Base-by-base conservation (phyloP, 139 green algal genomes). In the Coelastrella sp. region DNA sequence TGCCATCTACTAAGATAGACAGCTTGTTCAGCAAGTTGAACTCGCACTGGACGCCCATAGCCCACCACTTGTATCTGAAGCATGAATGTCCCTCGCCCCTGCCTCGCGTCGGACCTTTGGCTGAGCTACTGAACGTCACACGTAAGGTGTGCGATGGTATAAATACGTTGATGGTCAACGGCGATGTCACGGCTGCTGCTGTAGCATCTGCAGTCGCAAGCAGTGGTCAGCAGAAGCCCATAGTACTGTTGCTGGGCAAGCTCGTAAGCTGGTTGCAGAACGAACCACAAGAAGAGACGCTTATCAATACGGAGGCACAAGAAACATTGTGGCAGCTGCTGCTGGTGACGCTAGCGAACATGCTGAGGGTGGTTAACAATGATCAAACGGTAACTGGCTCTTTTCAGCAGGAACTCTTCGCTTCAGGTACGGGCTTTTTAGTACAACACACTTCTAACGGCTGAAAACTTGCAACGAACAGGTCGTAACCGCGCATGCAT, bases 291-390 rank as follows among this genome's bases (percentile, higher is more conserved):
- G 84, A 88, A 57, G 35, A 88, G 68, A 49, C 70, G 35, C 84
- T 88, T 49, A 66, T 88, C 27, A 81, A 81, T 68, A 78, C 65
- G 8, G 84, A 88, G 7, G 10, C 11, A 17, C n/a, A 49, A 9
- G 49, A 80, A 49, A 81, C 84, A 7, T 49, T 88, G 49, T 88
- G 84, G 84, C 84, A 88, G 68, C 49, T 88, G 84, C 68, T 88
- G 84, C 49, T 88, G 7, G 49, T 80, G 20, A 88, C 84, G 4
- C 68, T 88, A 19, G 84, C 84, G 0, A 80, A 81, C 49, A 56
- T 88, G 68, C 84, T 88, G 20, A 59, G 68, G 9, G 84, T 68
- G 5, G 66, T 57, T 59, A 8, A 80, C 10, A 20, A 10, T 8
- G 84, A 88, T 7, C 25, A 24, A n/a, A 35, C 66, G n/a, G 19